Conservation (phyloP, 257 asterid species). For the Solanum clarkiae region DNA sequence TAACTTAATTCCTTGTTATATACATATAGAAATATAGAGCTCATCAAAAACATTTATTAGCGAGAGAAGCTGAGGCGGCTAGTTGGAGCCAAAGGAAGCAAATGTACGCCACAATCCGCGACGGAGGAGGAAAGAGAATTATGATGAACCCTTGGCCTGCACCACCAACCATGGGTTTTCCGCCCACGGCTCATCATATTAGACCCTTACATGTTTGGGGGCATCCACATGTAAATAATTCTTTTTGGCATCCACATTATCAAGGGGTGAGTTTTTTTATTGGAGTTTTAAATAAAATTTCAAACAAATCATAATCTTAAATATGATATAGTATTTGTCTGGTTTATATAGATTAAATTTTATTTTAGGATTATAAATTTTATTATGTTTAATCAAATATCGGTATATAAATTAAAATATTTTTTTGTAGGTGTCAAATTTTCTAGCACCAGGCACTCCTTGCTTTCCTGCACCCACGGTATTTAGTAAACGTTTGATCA, state of each 20-base stretch:
- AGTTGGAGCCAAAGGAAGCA: constrained; percentile 60
- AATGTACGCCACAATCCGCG: constrained; percentile 8
- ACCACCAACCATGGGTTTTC: constrained; percentile 67
- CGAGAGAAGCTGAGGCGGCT: constrained; percentile 69
- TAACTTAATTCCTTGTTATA: neutral
- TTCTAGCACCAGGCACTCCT: constrained; percentile 16
- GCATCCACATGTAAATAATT: constrained; percentile 55
- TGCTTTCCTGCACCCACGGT: constrained; percentile 34
- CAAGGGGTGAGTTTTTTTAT: constrained; percentile 30
- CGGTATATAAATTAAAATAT: neutral
- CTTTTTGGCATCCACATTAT: constrained; percentile 50
- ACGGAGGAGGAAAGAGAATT: constrained; percentile 33
- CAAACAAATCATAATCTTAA: neutral
- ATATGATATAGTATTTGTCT: neutral
- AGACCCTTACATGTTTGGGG: constrained; percentile 95
- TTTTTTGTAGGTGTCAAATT: neutral
- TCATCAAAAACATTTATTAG: constrained; percentile 60
- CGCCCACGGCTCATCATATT: constrained; percentile 28
- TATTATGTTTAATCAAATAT: neutral
- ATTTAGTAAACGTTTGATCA: neutral
- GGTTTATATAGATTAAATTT: neutral
- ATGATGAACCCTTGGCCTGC: constrained; percentile 31
- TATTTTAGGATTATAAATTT: neutral
- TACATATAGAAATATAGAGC: constrained; percentile 69
- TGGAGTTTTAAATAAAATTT: too few species aligned